Conservation (phyloP, 805 yeast species). For the Pachysolen tannophilus region DNA sequence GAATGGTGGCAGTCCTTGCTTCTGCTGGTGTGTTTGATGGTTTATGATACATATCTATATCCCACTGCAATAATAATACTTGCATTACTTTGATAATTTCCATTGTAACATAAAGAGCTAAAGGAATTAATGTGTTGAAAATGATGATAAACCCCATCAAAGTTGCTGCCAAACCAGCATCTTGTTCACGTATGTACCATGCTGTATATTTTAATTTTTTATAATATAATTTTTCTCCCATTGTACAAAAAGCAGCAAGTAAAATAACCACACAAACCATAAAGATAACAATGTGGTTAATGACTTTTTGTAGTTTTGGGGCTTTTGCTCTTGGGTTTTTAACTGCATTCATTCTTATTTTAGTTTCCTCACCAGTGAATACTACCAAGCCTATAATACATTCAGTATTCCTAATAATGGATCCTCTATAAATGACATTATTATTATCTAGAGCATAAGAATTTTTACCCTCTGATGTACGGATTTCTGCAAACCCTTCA, state of each 20-base stretch:
- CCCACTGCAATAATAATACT: slow-evolving; percentile 73
- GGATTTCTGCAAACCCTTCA: slow-evolving; percentile 61
- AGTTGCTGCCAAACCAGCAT: slow-evolving; percentile 81
- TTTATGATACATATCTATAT: slow-evolving; percentile 88
- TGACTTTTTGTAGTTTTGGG: slow-evolving; percentile 79
- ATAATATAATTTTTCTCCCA: slow-evolving; percentile 60
- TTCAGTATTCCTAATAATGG: slow-evolving; percentile 78
- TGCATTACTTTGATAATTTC: slow-evolving; percentile 92
- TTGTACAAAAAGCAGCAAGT: slow-evolving; percentile 71
- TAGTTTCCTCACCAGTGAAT: slow-evolving; percentile 93
- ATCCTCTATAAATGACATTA: slow-evolving; percentile 86
- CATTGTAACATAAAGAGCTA: slow-evolving; percentile 92
- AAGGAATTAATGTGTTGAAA: slow-evolving; percentile 94
- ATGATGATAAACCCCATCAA: slow-evolving; percentile 94
- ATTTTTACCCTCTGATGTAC: slow-evolving; percentile 20
- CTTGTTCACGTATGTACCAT: slow-evolving; percentile 72
- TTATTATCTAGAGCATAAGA: slow-evolving; percentile 65
- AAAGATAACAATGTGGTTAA: slow-evolving; percentile 75
- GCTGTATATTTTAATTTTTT: slow-evolving; percentile 31
- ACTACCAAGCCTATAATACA: slow-evolving; percentile 71
- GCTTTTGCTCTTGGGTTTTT: slow-evolving; percentile 87
- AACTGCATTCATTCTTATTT: slow-evolving; percentile 90
- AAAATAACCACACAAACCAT: slow-evolving; percentile 79
- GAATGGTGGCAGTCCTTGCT: slow-evolving; percentile 89
- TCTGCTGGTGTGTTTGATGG: slow-evolving; percentile 87